Conservation (phyloP, 192 early-diverging fungal genomes). For the Coemansia sp. region DNA sequence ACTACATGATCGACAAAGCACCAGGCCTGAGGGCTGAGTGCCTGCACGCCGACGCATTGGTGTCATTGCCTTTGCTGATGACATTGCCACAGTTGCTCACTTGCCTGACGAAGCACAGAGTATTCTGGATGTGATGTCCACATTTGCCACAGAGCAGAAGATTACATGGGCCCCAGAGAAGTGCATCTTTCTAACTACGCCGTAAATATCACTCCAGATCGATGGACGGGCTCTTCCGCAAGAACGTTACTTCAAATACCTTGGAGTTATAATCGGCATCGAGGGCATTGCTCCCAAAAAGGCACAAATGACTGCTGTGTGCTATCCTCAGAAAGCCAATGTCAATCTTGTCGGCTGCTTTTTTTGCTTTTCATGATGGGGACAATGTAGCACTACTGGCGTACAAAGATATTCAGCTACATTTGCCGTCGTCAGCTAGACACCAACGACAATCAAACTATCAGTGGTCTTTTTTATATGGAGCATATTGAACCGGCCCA, state of each 20-base stretch:
- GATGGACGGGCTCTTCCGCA: slow-evolving; percentile 6
- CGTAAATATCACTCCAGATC: neutral
- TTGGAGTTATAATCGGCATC: slow-evolving; percentile 1
- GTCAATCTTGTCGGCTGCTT: too few relatives aligned
- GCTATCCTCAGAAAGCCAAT: slow-evolving; percentile 3
- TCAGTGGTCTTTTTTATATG: neutral
- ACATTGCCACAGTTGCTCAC: too few relatives aligned
- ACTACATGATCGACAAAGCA: too few relatives aligned
- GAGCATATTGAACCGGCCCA: neutral
- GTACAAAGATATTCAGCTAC: too few relatives aligned
- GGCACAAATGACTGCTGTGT: neutral
- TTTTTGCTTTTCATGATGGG: too few relatives aligned
- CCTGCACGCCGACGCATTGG: too few relatives aligned
- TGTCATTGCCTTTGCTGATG: too few relatives aligned
- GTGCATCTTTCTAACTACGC: slow-evolving; percentile 1
- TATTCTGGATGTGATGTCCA: neutral
- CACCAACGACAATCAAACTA: neutral
- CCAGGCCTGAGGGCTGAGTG: too few relatives aligned
- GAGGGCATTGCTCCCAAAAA: neutral
- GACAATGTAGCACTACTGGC: too few relatives aligned
- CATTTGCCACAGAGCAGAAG: neutral
- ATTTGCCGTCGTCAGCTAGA: neutral
- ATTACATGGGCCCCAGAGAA: neutral
- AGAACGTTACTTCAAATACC: neutral
- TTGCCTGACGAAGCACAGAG: too few relatives aligned